Conservation (phyloP, 441 rosid genomes). For the Hura crepitans region DNA sequence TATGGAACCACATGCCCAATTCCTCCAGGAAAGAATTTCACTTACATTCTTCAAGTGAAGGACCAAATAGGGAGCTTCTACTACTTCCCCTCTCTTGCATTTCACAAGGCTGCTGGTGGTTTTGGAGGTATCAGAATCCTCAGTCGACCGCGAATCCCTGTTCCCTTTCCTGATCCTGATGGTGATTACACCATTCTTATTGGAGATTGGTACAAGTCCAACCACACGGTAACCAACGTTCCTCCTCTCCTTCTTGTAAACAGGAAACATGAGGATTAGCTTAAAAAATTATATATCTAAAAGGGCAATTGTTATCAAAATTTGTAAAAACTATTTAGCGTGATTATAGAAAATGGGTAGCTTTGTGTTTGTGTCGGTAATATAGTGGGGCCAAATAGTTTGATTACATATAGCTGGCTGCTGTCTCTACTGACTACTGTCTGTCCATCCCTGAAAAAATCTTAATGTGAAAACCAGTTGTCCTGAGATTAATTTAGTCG, state of each 20-base stretch:
- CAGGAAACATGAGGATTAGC: too few relatives aligned
- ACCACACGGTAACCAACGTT: slow-evolving; percentile 65
- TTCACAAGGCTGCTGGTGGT: slow-evolving; percentile 94
- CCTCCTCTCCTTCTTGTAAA: neutral
- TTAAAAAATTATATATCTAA: too few relatives aligned
- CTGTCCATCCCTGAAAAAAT: too few relatives aligned
- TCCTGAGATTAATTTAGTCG: neutral
- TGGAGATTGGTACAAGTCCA: slow-evolving; percentile 82
- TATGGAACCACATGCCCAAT: slow-evolving; percentile 87
- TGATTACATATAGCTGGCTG: too few relatives aligned
- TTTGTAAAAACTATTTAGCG: too few relatives aligned
- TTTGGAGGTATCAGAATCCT: slow-evolving; percentile 84
- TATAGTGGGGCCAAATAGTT: too few relatives aligned
- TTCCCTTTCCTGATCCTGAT: slow-evolving; percentile 71
- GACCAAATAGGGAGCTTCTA: slow-evolving; percentile 93
- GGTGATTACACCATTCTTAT: slow-evolving; percentile 83
- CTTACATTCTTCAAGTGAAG: slow-evolving; percentile 83
- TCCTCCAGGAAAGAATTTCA: slow-evolving; percentile 76
- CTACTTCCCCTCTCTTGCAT: slow-evolving; percentile 82
- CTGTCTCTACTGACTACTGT: too few relatives aligned
- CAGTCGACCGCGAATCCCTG: slow-evolving; percentile 79
- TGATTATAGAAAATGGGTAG: too few relatives aligned
- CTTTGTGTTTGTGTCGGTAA: too few relatives aligned
- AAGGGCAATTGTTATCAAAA: too few relatives aligned
- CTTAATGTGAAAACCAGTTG: slow-evolving; percentile 2